phyloP scores from a whole-genome alignment of 768 basidiomycete genomes.

The Leccinum fibrillosum region DNA sequence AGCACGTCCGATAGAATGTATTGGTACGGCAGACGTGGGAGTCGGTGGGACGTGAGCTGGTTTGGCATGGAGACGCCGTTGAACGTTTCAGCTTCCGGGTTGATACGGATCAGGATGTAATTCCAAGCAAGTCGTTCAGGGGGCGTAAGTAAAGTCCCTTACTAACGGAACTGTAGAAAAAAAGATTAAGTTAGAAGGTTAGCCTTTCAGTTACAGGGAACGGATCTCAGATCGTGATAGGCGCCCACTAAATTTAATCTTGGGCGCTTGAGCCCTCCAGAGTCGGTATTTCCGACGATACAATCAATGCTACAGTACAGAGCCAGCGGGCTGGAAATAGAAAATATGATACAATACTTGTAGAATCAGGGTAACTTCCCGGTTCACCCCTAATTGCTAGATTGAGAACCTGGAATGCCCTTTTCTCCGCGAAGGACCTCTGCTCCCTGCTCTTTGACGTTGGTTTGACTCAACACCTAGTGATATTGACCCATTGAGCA shows the following conservation, averaged over 20 bases:
- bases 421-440: constrained; percentile 51
- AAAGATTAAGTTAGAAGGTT: constrained; percentile 16
- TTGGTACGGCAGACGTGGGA: neutral
- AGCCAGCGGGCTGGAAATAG: neutral
- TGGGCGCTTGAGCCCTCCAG: neutral
- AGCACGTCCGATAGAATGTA: neutral
- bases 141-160: neutral
- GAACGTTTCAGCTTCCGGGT: neutral
- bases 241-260: neutral
- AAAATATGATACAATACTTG: neutral
- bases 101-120: neutral
- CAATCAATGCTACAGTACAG: constrained; percentile 5
- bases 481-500: neutral
- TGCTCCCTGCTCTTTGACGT: constrained; percentile 51
- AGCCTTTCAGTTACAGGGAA: constrained; percentile 10
- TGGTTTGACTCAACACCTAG: constrained; percentile 32
- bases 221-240: constrained; percentile 21
- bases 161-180: constrained; percentile 1
- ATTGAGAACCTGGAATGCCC: constrained; percentile 30
- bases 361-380: neutral
- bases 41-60: neutral
- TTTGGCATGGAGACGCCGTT: neutral
- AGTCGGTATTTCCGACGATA: neutral
- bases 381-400: constrained; percentile 15
- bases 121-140: neutral